A percentile compares a stretch with the other conserved stretches of the same genome.
phyloP scores from a whole-genome alignment of 306 rosid species.

The Citrullus colocynthis region DNA sequence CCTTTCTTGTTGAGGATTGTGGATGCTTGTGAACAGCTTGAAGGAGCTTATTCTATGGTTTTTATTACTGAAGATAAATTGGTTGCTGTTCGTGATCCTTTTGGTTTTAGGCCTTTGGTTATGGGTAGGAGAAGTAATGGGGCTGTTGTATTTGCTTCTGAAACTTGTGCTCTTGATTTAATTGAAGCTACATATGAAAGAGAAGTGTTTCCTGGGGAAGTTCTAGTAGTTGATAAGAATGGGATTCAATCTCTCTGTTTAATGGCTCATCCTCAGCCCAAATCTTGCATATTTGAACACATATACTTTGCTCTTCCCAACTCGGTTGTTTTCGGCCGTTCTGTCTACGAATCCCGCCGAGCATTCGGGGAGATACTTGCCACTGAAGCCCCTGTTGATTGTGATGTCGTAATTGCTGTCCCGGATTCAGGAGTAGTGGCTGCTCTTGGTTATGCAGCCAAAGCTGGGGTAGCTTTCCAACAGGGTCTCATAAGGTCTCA shows the following conservation, averaged over 20 bases:
- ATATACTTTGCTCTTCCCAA: conserved; percentile 86
- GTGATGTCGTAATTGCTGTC: conserved; percentile 91
- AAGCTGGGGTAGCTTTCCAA: conserved; percentile 86
- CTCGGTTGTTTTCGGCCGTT: conserved; percentile 72
- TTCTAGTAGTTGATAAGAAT: conserved; percentile 64
- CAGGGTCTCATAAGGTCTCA: conserved; percentile 92
- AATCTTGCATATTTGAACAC: conserved; percentile 86
- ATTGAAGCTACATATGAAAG: conserved; percentile 91
- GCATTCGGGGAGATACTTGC: conserved; percentile 80
- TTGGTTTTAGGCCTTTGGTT: conserved; percentile 77
- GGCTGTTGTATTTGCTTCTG: conserved; percentile 90
- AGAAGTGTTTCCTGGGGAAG: conserved; percentile 82
- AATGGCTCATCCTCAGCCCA: conserved; percentile 75
- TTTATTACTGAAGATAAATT: conserved; percentile 67
- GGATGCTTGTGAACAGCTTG: conserved; percentile 77
- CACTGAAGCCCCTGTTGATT: conserved; percentile 70
- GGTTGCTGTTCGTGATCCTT: conserved; percentile 72
- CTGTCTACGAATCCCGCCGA: conserved; percentile 67
- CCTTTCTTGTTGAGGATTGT: conserved; percentile 60
- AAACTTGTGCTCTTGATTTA: conserved; percentile 94
- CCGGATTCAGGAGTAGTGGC: conserved; percentile 97
- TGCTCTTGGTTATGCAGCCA: conserved; percentile 89
- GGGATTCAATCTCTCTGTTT: conserved; percentile 79
- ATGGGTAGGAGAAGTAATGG: conserved; percentile 96
- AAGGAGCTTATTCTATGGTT: conserved; percentile 81